phyloP scores from a whole-genome alignment of 208 protist species.

The Angomonas ambiguus region DNA sequence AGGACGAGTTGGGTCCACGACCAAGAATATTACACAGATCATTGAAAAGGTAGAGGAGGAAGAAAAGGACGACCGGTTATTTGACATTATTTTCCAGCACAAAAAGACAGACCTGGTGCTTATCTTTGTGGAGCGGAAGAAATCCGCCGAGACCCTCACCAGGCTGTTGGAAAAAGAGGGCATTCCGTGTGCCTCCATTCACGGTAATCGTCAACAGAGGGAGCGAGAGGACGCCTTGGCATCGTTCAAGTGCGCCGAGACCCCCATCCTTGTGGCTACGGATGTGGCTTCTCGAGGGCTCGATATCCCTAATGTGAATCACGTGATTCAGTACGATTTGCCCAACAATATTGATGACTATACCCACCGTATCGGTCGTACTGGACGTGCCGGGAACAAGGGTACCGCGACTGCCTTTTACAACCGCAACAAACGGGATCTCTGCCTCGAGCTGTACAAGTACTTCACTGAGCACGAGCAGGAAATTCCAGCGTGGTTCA shows the following conservation, averaged over 20 bases:
- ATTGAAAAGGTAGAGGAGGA: conserved; percentile 71
- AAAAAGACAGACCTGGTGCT: conserved; percentile 81
- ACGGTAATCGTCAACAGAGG: conserved; percentile 91
- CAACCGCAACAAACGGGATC: conserved; percentile 49
- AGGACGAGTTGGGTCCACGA: conserved; percentile 97
- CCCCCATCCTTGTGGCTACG: conserved; percentile 95
- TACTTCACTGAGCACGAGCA: conserved; percentile 87
- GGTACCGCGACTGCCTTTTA: conserved; percentile 96
- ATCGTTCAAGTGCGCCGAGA: conserved; percentile 85
- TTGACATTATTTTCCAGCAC: conserved; percentile 70
- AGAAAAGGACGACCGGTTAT: conserved; percentile 69
- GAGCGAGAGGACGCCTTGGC: conserved; percentile 84
- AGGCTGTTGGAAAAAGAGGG: conserved; percentile 65
- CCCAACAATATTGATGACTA: conserved; percentile 98
- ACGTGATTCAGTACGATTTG: conserved; percentile 98
- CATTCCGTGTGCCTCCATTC: conserved; percentile 92
- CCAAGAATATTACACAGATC: conserved; percentile 94
- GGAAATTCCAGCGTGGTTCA: conserved; percentile 78
- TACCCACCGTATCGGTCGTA: conserved; percentile 99
- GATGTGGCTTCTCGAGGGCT: conserved; percentile 98
- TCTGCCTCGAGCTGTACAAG: conserved; percentile 68
- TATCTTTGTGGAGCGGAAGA: conserved; percentile 99
- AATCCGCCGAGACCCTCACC: conserved; percentile 89
- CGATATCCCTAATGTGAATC: conserved; percentile 95
- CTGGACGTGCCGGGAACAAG: conserved; percentile 96